Evolutionary conservation across 257 asterid genomes (phyloP).

Genomic region (Solanum medicagineum): DNA sequence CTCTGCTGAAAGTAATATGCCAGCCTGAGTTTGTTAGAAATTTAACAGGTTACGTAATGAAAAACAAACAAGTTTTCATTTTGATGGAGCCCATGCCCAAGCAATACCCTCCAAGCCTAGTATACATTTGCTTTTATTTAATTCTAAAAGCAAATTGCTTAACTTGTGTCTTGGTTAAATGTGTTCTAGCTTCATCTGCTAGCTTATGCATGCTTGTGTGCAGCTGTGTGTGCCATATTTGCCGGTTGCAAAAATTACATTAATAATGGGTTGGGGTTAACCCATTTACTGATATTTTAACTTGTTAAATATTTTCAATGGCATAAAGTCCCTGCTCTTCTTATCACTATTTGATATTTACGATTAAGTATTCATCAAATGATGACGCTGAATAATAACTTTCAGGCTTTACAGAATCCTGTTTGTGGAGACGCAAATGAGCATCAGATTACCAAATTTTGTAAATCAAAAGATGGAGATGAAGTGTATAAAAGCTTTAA

Average conservation of each 20-base stretch:
- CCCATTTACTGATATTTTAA: neutral
- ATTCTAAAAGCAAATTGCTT: neutral
- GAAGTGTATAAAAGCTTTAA: constrained; percentile 2
- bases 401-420: constrained; percentile 35
- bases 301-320: neutral
- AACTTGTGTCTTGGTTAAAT: neutral
- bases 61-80: neutral
- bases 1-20: neutral
- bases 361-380: neutral
- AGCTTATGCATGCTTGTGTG: neutral
- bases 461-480: constrained; percentile 15
- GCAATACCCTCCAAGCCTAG: neutral
- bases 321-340: neutral
- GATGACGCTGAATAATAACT: neutral
- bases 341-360: neutral
- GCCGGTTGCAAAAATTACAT: neutral
- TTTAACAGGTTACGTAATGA: neutral
- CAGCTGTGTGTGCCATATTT: neutral
- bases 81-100: neutral
- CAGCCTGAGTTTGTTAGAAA: neutral
- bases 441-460: constrained; percentile 16
- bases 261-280: neutral
- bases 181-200: neutral
- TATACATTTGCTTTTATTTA: neutral
- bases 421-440: constrained; percentile 22